These are phyloP conservation scores for Aphanomyces cochlioides DNA, from an alignment of 352 stramenopile species.

Conservation along the genomic window DNA sequence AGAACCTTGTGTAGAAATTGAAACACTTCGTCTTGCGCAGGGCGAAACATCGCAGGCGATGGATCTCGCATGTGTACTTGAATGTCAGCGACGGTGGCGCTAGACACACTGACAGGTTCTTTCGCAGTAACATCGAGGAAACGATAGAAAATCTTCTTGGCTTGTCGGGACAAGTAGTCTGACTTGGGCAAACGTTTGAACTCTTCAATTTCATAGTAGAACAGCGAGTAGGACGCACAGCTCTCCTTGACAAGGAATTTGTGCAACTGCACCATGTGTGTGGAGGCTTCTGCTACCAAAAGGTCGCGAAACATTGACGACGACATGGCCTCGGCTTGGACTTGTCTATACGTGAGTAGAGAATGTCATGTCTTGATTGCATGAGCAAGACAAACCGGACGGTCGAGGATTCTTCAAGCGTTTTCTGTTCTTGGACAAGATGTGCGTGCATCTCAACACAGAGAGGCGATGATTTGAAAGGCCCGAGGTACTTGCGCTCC, in stretches of 20 bases:
- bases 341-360: background rate
- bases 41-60: constrained; percentile 65
- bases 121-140: constrained; percentile 62
- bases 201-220: constrained; percentile 67
- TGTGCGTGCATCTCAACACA: constrained; percentile 1
- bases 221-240: constrained; percentile 63
- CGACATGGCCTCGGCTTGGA: constrained; percentile 4
- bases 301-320: background rate
- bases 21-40: constrained; percentile 63
- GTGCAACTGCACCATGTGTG: constrained; percentile 39
- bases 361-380: too few species aligned
- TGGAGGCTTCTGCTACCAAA: background rate
- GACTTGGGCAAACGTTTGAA: constrained; percentile 77
- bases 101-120: constrained; percentile 49
- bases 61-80: constrained; percentile 39
- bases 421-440: constrained; percentile 1
- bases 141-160: constrained; percentile 58
- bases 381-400: too few species aligned
- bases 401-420: background rate
- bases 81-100: constrained; percentile 37
- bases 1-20: constrained; percentile 59
- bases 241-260: constrained; percentile 71
- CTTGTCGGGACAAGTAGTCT: constrained; percentile 61
- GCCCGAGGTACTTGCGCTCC: constrained; percentile 47
- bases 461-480: constrained; percentile 37